Conservation (phyloP, 2,329 filamentous ascomycete species). For the Penicillium sp. region DNA sequence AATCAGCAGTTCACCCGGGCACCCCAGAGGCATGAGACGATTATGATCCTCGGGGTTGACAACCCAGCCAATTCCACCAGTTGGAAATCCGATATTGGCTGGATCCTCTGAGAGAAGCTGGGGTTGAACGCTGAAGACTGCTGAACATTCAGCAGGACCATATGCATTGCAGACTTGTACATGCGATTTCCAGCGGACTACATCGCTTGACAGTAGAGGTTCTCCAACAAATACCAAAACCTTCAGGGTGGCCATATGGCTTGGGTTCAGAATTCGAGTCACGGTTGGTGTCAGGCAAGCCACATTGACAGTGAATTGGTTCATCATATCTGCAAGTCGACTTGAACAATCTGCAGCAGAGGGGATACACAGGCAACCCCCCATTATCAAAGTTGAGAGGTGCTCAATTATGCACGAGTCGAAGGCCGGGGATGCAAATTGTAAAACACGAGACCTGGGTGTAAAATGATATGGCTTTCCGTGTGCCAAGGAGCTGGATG, state of each 20-base stretch:
- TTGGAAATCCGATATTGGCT: not conserved
- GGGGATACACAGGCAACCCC: slow-evolving; percentile 21
- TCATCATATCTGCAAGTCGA: slow-evolving; percentile 50
- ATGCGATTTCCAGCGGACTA: no score
- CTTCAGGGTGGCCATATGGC: no score
- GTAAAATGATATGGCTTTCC: slow-evolving; percentile 9
- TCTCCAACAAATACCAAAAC: no score
- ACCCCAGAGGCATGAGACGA: slow-evolving; percentile 4
- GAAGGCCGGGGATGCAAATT: no score
- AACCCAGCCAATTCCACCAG: slow-evolving; percentile 5
- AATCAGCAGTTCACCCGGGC: slow-evolving; percentile 3
- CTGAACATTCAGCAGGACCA: no score
- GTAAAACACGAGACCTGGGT: no score
- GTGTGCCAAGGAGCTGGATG: slow-evolving; percentile 9
- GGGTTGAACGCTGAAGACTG: no score
- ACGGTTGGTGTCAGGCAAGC: no score
- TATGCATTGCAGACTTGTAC: no score
- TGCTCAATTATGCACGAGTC: slow-evolving; percentile 6
- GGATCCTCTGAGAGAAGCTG: no score
- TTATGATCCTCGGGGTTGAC: slow-evolving; percentile 2
- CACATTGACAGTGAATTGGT: slow-evolving; percentile 32
- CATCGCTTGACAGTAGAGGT: no score
- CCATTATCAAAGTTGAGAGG: slow-evolving; percentile 15
- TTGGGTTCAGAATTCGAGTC: no score
- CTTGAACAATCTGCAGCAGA: slow-evolving; percentile 19